Conservation (phyloP, 2,329 filamentous ascomycete genomes). For the Raffaelea deltoideospora region DNA sequence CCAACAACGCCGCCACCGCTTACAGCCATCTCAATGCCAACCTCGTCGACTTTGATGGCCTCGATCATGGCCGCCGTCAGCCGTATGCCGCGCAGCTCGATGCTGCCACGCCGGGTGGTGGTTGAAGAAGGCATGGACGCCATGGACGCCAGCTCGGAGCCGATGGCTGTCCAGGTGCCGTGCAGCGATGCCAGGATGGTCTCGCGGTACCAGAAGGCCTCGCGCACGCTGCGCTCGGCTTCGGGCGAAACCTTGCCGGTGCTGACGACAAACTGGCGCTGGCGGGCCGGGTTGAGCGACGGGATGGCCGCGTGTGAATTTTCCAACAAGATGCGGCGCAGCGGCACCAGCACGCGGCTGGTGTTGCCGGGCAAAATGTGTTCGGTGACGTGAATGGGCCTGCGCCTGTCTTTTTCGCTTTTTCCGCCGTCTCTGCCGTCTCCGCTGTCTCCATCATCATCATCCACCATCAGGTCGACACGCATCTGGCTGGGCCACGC, state of each 20-base stretch:
- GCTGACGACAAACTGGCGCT: conserved; percentile 86
- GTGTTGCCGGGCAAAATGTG: conserved; percentile 52
- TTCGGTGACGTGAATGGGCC: conserved; percentile 35
- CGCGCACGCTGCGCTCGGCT: conserved; percentile 59
- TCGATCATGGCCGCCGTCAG: conserved; percentile 70
- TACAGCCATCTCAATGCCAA: conserved; percentile 51
- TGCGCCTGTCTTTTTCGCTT: too few species aligned
- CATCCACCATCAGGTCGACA: conserved; percentile 33
- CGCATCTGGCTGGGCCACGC: conserved; percentile 72
- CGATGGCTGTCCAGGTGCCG: conserved; percentile 47
- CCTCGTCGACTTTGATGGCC: conserved; percentile 63
- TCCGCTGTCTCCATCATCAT: conserved; percentile 17
- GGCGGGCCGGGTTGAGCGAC: conserved; percentile 62
- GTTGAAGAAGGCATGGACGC: too few species aligned
- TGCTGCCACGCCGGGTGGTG: conserved; percentile 32
- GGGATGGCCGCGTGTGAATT: conserved; percentile 67
- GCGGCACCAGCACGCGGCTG: conserved; percentile 58
- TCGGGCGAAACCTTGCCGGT: conserved; percentile 65
- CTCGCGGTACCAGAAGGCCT: conserved; percentile 86
- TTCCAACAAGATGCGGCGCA: conserved; percentile 61
- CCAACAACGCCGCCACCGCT: conserved; percentile 13
- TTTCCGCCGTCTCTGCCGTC: conserved; percentile 29
- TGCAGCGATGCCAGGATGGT: conserved; percentile 56
- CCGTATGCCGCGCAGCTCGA: conserved; percentile 65
- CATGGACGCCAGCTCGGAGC: neutral